Percentiles rank a stretch among this genome's conserved stretches.
These are phyloP conservation scores for Naganishia albida DNA, from an alignment of 1,284 basidiomycete species.

Conservation along the genomic window DNA sequence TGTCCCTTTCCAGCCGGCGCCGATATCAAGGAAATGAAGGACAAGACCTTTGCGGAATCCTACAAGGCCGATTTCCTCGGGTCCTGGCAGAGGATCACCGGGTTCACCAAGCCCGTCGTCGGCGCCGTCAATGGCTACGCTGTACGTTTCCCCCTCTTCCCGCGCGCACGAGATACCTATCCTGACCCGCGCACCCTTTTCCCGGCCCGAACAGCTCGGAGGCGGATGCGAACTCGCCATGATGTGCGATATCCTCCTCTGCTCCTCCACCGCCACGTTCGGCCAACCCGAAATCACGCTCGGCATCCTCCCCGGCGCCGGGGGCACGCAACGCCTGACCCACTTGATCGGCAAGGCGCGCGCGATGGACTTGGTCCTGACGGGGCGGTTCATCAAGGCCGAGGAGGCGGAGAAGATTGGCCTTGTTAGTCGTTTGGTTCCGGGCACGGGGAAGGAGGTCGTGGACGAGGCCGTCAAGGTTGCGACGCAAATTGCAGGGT, in stretches of 20 bases:
- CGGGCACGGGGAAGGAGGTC: constrained; percentile 76
- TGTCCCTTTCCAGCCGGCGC: constrained; percentile 54
- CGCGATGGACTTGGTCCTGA: constrained; percentile 93
- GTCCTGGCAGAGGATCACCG: constrained; percentile 77
- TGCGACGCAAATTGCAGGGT: constrained; percentile 76
- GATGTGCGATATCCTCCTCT: constrained; percentile 86
- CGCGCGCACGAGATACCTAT: background rate
- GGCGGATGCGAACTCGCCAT: constrained; percentile 91
- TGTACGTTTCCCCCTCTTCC: constrained; percentile 58
- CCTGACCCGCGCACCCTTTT: constrained; percentile 11
- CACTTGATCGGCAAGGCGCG: constrained; percentile 87
- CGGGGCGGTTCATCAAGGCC: constrained; percentile 78
- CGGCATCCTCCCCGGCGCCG: constrained; percentile 79
- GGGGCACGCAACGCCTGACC: constrained; percentile 67
- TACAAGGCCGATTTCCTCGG: constrained; percentile 88
- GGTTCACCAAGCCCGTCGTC: constrained; percentile 86
- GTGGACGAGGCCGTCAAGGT: constrained; percentile 86
- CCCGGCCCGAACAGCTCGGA: constrained; percentile 66
- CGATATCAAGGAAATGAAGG: constrained; percentile 65
- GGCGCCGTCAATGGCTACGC: constrained; percentile 96
- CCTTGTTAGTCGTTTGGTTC: constrained; percentile 76
- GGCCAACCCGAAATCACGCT: constrained; percentile 98
- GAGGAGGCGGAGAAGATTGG: constrained; percentile 84
- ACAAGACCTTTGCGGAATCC: constrained; percentile 79
- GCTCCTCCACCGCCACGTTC: constrained; percentile 88